These are phyloP conservation scores for Backusella tuberculispora DNA, from an alignment of 192 early-diverging fungal genomes.

Conservation along the genomic window DNA sequence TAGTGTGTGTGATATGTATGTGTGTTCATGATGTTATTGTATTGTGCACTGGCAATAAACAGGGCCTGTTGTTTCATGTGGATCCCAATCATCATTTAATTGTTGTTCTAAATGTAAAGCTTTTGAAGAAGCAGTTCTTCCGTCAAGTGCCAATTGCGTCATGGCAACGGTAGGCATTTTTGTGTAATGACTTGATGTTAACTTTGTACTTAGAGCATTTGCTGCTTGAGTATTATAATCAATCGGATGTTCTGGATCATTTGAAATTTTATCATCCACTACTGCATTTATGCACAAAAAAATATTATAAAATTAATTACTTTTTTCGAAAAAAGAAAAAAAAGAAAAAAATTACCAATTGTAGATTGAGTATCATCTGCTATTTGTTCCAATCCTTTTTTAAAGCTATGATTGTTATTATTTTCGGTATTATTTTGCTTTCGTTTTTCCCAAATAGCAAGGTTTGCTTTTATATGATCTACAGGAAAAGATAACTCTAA, in stretches of 20 bases:
- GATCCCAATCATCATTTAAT: constrained; percentile 8
- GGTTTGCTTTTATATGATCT: constrained; percentile 36
- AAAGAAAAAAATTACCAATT: not conserved
- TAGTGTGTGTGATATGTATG: too few species aligned
- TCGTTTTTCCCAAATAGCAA: constrained; percentile 30
- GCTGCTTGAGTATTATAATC: not conserved
- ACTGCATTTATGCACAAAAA: too few species aligned
- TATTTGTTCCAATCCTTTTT: not conserved
- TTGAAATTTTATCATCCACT: not conserved
- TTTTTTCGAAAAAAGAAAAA: too few species aligned
- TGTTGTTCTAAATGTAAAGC: not conserved
- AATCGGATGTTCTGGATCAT: not conserved
- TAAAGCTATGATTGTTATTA: too few species aligned
- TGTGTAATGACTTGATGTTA: not conserved
- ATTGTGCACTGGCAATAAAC: constrained; percentile 23
- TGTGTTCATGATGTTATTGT: too few species aligned
- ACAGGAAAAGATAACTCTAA: constrained; percentile 40
- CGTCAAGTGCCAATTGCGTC: constrained; percentile 1
- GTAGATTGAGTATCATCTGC: constrained; percentile 7
- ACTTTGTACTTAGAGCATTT: not conserved
- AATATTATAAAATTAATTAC: too few species aligned
- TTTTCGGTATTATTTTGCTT: constrained; percentile 12
- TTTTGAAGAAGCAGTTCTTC: not conserved
- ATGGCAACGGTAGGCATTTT: constrained; percentile 24
- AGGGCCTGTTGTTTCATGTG: constrained; percentile 8